phyloP scores from a whole-genome alignment of 129 eudicot genomes.

The carrot (Daucus carota) region DNA sequence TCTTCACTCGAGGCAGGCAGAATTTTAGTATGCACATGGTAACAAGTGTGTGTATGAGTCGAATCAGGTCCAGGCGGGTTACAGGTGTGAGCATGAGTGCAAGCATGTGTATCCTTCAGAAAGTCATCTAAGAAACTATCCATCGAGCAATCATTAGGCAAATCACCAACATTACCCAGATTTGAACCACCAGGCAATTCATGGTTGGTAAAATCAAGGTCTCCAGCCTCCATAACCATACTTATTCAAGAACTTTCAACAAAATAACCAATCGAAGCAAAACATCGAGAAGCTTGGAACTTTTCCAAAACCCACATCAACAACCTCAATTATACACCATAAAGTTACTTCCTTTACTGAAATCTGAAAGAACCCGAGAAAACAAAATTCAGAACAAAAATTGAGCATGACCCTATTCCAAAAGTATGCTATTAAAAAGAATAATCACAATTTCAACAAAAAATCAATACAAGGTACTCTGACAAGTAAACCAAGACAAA shows the following conservation, averaged over 20 bases:
- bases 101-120: constrained; percentile 68
- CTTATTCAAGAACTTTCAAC: not conserved
- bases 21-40: constrained; percentile 88
- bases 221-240: constrained; percentile 65
- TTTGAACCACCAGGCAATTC: constrained; percentile 48
- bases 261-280: not conserved
- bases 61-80: constrained; percentile 92
- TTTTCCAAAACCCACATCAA: not conserved
- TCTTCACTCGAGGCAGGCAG: constrained; percentile 54
- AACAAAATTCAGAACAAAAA: not conserved
- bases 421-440: not conserved
- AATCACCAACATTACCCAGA: constrained; percentile 40
- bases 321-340: not conserved
- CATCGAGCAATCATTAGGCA: constrained; percentile 61
- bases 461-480: not conserved
- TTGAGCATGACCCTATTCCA: not conserved
- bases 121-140: constrained; percentile 60
- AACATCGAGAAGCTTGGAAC: not conserved
- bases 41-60: constrained; percentile 94
- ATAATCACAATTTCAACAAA: not conserved
- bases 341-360: not conserved
- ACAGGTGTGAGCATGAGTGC: constrained; percentile 93
- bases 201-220: constrained; percentile 64
- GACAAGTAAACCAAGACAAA: not conserved
- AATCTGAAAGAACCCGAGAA: not conserved